Conservation (phyloP, 2,329 filamentous ascomycete genomes). For the Camptophora hylomeconis region DNA sequence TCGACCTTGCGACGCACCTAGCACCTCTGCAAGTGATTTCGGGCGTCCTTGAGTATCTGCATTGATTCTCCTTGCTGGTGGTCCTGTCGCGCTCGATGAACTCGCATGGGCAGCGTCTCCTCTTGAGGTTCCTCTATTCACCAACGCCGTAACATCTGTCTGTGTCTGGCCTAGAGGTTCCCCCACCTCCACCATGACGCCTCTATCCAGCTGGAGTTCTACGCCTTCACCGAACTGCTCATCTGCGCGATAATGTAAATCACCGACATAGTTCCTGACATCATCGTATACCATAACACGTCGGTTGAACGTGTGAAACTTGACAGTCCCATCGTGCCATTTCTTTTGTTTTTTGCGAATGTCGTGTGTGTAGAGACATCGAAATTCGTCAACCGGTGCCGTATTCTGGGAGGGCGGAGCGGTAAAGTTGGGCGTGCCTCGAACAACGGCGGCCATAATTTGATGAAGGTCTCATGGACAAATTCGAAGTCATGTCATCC, state of each 20-base stretch:
- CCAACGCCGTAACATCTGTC: constrained; percentile 63
- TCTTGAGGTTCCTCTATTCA: constrained; percentile 48
- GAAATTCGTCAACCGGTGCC: constrained; percentile 66
- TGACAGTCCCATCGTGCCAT: constrained; percentile 85
- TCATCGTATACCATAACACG: constrained; percentile 84
- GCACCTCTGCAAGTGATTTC: constrained; percentile 48
- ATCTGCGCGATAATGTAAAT: constrained; percentile 64
- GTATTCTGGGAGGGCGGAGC: constrained; percentile 46
- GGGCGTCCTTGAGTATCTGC: constrained; percentile 34
- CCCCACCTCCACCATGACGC: constrained; percentile 65
- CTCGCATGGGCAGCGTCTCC: constrained; percentile 21
- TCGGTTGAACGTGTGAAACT: constrained; percentile 83
- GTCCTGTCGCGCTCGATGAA: constrained; percentile 4
- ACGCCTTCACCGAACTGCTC: constrained; percentile 65
- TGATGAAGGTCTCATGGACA: no score
- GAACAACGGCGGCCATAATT: constrained; percentile 8
- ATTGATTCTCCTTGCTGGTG: no score
- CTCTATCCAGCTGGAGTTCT: constrained; percentile 65
- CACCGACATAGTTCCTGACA: constrained; percentile 65
- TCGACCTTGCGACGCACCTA: constrained; percentile 52
- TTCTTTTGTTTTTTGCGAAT: constrained; percentile 75
- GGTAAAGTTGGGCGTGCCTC: constrained; percentile 23
- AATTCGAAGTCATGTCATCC: no score
- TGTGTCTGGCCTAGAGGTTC: constrained; percentile 60
- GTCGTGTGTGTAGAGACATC: constrained; percentile 79